phyloP scores from a whole-genome alignment of 495 filamentous ascomycete genomes.

The Hypoxylon trugodes region DNA sequence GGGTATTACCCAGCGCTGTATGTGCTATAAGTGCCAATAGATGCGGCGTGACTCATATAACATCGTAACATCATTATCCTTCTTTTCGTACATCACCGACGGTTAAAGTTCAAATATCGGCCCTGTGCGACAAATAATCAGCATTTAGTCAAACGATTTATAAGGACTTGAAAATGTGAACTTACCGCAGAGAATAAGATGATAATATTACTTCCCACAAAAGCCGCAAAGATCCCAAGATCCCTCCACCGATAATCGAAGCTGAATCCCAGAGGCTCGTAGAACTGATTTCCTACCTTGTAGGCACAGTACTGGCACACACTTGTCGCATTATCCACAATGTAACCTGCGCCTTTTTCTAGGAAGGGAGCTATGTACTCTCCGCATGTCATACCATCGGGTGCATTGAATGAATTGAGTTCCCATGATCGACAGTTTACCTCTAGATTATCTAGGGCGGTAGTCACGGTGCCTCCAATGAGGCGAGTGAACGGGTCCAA shows the following conservation, averaged over 20 bases:
- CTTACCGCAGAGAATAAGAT: constrained; percentile 76
- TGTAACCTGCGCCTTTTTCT: constrained; percentile 70
- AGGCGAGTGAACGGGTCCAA: constrained; percentile 86
- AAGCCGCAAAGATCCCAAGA: constrained; percentile 77
- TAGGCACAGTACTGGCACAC: constrained; percentile 81
- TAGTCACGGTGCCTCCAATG: constrained; percentile 79
- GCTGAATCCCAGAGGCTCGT: constrained; percentile 65
- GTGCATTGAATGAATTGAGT: constrained; percentile 69
- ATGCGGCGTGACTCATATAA: background rate
- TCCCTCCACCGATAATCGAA: constrained; percentile 80
- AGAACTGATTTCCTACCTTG: constrained; percentile 81
- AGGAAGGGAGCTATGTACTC: constrained; percentile 80
- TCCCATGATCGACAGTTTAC: constrained; percentile 67
- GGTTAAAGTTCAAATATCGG: constrained; percentile 72
- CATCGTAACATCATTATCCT: constrained; percentile 1
- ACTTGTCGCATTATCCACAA: constrained; percentile 68
- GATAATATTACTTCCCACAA: constrained; percentile 77
- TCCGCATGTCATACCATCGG: constrained; percentile 68
- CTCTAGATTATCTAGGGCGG: constrained; percentile 70
- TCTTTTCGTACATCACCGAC: constrained; percentile 51
- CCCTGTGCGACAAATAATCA: constrained; percentile 54
- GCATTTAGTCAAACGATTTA: constrained; percentile 38
- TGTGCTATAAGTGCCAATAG: background rate
- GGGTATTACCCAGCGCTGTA: background rate
- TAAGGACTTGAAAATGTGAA: constrained; percentile 21